phyloP scores from a whole-genome alignment of 208 protist genomes.

The Trypanosoma lewisi region DNA sequence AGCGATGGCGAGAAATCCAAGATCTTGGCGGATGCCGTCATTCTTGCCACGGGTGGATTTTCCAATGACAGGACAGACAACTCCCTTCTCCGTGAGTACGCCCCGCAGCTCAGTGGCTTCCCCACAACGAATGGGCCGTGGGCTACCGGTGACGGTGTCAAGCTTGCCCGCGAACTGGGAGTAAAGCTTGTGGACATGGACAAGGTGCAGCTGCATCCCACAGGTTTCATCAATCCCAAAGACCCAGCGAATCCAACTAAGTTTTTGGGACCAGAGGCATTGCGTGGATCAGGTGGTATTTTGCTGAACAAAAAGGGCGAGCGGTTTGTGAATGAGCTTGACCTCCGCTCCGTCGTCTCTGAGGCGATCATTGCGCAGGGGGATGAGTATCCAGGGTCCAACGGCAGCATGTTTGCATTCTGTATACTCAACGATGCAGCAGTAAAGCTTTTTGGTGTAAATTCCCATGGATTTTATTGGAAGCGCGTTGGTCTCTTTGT shows the following conservation, averaged over 20 bases:
- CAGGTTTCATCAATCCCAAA: slow-evolving; percentile 91
- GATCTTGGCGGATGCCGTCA: too few species aligned
- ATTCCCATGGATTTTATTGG: slow-evolving; percentile 77
- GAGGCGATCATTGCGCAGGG: slow-evolving; percentile 79
- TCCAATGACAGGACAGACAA: too few species aligned
- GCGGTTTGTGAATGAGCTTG: slow-evolving; percentile 95
- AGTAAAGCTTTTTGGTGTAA: slow-evolving; percentile 69
- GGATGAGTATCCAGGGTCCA: slow-evolving; percentile 60
- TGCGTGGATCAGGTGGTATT: slow-evolving; percentile 93
- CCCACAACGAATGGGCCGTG: slow-evolving; percentile 91
- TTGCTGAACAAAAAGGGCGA: slow-evolving; percentile 90
- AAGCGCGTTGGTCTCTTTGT: slow-evolving; percentile 68
- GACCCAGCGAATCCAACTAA: slow-evolving; percentile 85
- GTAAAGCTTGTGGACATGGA: slow-evolving; percentile 91
- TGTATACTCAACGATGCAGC: slow-evolving; percentile 82
- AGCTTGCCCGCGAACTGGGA: slow-evolving; percentile 62
- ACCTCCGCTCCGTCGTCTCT: slow-evolving; percentile 92
- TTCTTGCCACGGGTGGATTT: too few species aligned
- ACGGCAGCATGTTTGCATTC: slow-evolving; percentile 70
- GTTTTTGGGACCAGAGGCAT: slow-evolving; percentile 94
- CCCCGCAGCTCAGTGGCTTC: slow-evolving; percentile 58
- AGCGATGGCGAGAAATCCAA: too few species aligned
- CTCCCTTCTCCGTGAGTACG: slow-evolving; percentile 80
- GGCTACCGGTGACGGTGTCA: slow-evolving; percentile 82
- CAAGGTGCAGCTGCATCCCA: slow-evolving; percentile 95